phyloP scores from a whole-genome alignment of 345 rosid species.

The Pugionium dolabratum region DNA sequence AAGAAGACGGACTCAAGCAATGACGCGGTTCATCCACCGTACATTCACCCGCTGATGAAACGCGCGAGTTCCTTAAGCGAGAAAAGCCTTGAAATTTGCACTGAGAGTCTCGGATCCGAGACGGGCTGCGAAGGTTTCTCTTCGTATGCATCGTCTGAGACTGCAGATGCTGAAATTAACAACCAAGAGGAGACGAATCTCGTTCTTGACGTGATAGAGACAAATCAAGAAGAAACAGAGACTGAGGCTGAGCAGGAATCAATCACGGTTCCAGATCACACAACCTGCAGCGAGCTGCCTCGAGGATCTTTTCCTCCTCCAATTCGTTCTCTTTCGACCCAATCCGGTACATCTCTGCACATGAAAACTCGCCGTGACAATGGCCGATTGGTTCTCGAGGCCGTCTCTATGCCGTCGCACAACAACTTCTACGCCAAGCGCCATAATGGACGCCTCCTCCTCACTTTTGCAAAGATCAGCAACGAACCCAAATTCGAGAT shows the following conservation, averaged over 20 bases:
- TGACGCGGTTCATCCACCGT: slow-evolving; percentile 50
- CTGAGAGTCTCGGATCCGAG: slow-evolving; percentile 99
- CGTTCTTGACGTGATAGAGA: slow-evolving; percentile 8
- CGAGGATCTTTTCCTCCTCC: slow-evolving; percentile 74
- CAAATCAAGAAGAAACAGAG: slow-evolving; percentile 24
- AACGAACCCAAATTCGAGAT: neutral
- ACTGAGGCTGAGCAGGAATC: slow-evolving; percentile 30
- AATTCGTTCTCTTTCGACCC: slow-evolving; percentile 59
- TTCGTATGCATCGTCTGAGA: slow-evolving; percentile 60
- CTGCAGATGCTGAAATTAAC: slow-evolving; percentile 48
- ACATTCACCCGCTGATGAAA: slow-evolving; percentile 71
- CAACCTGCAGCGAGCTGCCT: slow-evolving; percentile 27
- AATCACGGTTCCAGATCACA: slow-evolving; percentile 25
- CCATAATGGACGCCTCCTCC: slow-evolving; percentile 87
- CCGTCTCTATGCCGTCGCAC: slow-evolving; percentile 70
- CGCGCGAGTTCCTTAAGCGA: slow-evolving; percentile 63
- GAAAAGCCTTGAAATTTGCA: slow-evolving; percentile 87
- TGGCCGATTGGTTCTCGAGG: slow-evolving; percentile 89
- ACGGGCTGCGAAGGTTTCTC: slow-evolving; percentile 89
- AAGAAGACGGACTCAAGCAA: slow-evolving; percentile 42
- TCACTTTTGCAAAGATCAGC: slow-evolving; percentile 48
- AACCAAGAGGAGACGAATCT: slow-evolving; percentile 26
- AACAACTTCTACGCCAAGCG: slow-evolving; percentile 75
- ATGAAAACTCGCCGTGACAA: slow-evolving; percentile 77
- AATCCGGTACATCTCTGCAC: slow-evolving; percentile 55